Percentiles rank a stretch among this genome's conserved stretches.
Conservation (phyloP, 306 rosid genomes). For the Cucumis sativus region DNA sequence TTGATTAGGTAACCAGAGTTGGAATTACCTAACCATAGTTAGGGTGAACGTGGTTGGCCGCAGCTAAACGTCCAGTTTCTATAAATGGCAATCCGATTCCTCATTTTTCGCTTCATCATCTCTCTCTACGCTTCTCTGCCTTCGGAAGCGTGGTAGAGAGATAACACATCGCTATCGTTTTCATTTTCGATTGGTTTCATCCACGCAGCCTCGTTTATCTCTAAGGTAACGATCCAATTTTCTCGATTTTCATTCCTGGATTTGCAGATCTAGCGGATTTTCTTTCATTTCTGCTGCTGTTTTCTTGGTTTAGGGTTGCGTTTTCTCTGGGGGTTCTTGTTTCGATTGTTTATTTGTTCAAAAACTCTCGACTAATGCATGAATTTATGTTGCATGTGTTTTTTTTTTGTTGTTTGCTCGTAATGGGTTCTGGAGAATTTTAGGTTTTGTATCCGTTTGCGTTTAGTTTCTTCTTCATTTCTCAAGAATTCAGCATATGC, state of each 20-base stretch:
- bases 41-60: not conserved
- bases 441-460: not conserved
- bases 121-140: conserved; percentile 31
- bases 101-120: too few relatives aligned
- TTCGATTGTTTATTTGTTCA: not conserved
- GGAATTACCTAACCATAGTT: not conserved
- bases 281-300: not conserved
- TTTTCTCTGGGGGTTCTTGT: not conserved
- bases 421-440: not conserved
- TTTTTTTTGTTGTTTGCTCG: not conserved
- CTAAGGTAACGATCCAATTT: not conserved
- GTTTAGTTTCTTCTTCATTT: not conserved
- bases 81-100: not conserved
- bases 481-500: not conserved
- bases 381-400: conserved; percentile 16
- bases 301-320: not conserved
- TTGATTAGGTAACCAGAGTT: not conserved
- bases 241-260: not conserved
- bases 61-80: not conserved
- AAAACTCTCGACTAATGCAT: not conserved
- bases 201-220: not conserved
- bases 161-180: not conserved
- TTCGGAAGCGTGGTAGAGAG: conserved; percentile 36
- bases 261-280: conserved; percentile 10
- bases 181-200: not conserved